Evolutionary conservation across 2,329 filamentous ascomycete species (phyloP).

Genomic region (Cryoendolithus antarcticus): DNA sequence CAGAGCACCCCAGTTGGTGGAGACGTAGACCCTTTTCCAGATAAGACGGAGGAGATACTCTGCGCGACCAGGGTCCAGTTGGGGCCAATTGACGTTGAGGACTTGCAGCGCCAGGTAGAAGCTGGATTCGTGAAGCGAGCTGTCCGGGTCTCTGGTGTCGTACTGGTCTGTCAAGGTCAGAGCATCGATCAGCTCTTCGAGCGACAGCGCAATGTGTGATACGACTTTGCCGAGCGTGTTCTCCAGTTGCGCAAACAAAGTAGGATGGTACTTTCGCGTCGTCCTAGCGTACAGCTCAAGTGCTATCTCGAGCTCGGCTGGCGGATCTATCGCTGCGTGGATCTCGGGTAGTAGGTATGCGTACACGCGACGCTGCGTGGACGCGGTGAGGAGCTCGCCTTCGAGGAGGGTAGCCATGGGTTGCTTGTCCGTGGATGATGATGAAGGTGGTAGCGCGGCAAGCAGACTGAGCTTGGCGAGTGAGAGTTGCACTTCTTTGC

Average conservation of each 20-base stretch:
- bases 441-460: constrained; percentile 35
- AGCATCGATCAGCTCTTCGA: constrained; percentile 54
- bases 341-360: constrained; percentile 57
- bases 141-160: constrained; percentile 32
- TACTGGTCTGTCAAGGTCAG: constrained; percentile 60
- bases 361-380: constrained; percentile 29
- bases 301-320: constrained; percentile 64
- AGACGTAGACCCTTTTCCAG: constrained; percentile 76
- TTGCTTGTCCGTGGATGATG: no score
- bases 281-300: constrained; percentile 48
- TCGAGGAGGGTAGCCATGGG: not conserved
- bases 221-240: constrained; percentile 59
- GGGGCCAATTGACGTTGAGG: constrained; percentile 40
- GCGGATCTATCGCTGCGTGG: constrained; percentile 62
- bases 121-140: constrained; percentile 42
- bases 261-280: constrained; percentile 42
- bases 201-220: constrained; percentile 53
- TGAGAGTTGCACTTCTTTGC: constrained; percentile 83
- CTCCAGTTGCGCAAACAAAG: constrained; percentile 50
- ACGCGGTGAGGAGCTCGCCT: not conserved
- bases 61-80: constrained; percentile 42
- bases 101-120: constrained; percentile 63
- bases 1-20: constrained; percentile 71
- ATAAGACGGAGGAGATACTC: constrained; percentile 50
- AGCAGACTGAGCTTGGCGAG: constrained; percentile 67